Conservation (phyloP, 495 filamentous ascomycete genomes). For the Cercophora sp. region DNA sequence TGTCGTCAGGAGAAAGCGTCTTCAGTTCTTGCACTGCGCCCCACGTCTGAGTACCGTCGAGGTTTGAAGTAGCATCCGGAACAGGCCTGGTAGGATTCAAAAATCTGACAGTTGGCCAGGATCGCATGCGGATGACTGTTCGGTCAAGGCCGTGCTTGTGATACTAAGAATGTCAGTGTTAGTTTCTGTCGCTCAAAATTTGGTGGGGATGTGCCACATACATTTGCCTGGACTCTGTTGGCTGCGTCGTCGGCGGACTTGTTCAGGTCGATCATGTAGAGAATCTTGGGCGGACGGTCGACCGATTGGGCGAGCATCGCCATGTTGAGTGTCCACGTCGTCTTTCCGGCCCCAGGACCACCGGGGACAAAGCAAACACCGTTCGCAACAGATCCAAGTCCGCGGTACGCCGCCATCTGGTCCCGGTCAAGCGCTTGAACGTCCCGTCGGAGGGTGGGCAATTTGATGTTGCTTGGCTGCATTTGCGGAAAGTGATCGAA, state of each 20-base stretch:
- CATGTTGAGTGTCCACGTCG: neutral
- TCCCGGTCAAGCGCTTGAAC: neutral
- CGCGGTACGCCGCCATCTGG: neutral
- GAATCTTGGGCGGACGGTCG: slow-evolving; percentile 10
- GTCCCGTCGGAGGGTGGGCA: neutral
- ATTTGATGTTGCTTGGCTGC: neutral
- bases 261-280: slow-evolving; percentile 30
- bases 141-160: slow-evolving; percentile 18
- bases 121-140: slow-evolving; percentile 17
- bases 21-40: too few species aligned
- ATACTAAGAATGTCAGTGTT: too few species aligned
- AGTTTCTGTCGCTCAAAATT: too few species aligned
- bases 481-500: neutral
- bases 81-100: too few species aligned
- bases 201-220: too few species aligned
- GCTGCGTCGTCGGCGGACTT: slow-evolving; percentile 18
- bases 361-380: slow-evolving; percentile 3
- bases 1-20: too few species aligned
- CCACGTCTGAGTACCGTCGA: too few species aligned
- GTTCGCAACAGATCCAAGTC: neutral
- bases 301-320: neutral
- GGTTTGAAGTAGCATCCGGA: too few species aligned
- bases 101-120: slow-evolving; percentile 9
- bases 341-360: slow-evolving; percentile 3
- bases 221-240: slow-evolving; percentile 8